Evolutionary conservation across 805 yeast species (phyloP).

Genomic region (Saccharomycopsis sp.): DNA sequence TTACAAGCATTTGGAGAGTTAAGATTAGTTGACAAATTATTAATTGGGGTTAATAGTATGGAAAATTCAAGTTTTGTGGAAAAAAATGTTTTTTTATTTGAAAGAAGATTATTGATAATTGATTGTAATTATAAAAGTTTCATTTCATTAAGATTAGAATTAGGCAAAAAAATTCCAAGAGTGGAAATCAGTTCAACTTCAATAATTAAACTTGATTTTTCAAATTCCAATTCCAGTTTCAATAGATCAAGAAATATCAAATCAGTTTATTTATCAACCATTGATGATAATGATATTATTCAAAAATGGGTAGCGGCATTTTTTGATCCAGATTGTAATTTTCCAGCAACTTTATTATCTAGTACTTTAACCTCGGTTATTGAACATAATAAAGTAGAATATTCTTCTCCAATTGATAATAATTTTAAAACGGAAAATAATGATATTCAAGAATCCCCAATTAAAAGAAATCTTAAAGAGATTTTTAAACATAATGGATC

Average conservation of each 20-base stretch:
- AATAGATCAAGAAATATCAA: conserved; percentile 6
- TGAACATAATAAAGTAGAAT: background rate
- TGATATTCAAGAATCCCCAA: background rate
- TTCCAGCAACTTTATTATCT: conserved; percentile 15
- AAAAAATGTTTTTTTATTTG: conserved; percentile 11
- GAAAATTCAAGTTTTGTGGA: conserved; percentile 4
- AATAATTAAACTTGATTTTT: conserved; percentile 14
- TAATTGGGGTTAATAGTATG: conserved; percentile 6
- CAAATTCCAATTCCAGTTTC: background rate
- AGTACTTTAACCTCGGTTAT: conserved; percentile 7
- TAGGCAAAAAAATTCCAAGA: conserved; percentile 6
- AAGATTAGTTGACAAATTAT: conserved; percentile 13
- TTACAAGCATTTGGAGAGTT: conserved; percentile 13
- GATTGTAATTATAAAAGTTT: conserved; percentile 7
- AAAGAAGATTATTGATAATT: conserved; percentile 7
- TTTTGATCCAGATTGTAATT: conserved; percentile 15
- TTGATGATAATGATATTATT: conserved; percentile 15
- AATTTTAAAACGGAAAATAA: background rate
- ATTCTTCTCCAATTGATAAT: background rate
- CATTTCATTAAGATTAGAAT: conserved; percentile 7
- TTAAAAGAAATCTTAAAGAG: too few species aligned
- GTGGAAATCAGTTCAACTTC: conserved; percentile 15
- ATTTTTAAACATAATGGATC: too few species aligned
- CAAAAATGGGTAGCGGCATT: conserved; percentile 18
- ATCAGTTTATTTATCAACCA: conserved; percentile 7